Conservation (phyloP, 2,329 filamentous ascomycete species). For the Diaporthe sp. region DNA sequence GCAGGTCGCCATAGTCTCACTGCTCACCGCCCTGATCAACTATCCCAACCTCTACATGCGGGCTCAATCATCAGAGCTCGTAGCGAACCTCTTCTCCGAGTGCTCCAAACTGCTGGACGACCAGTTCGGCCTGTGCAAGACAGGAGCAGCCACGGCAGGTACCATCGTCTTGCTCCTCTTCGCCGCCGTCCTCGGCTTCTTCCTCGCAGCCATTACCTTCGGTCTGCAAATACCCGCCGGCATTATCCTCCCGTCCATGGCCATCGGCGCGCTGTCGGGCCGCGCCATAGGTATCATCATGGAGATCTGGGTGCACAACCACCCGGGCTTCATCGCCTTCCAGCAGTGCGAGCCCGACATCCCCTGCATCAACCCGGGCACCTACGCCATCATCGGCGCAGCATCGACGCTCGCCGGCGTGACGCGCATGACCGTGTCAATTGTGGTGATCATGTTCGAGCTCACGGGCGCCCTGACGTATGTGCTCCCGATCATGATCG, state of each 20-base stretch:
- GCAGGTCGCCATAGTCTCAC: conserved; percentile 84
- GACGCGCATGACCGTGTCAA: conserved; percentile 96
- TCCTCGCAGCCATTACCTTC: conserved; percentile 89
- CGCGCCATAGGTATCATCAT: conserved; percentile 91
- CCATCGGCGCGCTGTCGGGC: conserved; percentile 91
- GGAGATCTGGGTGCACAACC: conserved; percentile 86
- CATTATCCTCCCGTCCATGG: conserved; percentile 96
- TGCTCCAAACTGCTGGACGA: conserved; percentile 87
- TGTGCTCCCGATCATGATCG: conserved; percentile 98
- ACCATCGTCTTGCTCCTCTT: conserved; percentile 87
- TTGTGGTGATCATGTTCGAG: conserved; percentile 99
- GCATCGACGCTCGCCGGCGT: conserved; percentile 94
- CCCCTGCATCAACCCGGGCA: conserved; percentile 91
- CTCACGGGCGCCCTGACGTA: conserved; percentile 96
- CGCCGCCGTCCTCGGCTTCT: conserved; percentile 86
- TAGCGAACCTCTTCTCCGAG: conserved; percentile 92
- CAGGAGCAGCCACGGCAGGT: conserved; percentile 82
- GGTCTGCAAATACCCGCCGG: conserved; percentile 95
- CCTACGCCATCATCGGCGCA: conserved; percentile 96
- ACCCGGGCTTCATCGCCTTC: conserved; percentile 84
- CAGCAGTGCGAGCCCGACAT: conserved; percentile 84
- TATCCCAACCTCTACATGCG: conserved; percentile 98
- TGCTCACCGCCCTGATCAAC: conserved; percentile 89
- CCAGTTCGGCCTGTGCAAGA: conserved; percentile 90
- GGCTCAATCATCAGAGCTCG: conserved; percentile 89